These are phyloP conservation scores for Rhypophila decipiens DNA, from an alignment of 495 filamentous ascomycete species.

Conservation along the genomic window DNA sequence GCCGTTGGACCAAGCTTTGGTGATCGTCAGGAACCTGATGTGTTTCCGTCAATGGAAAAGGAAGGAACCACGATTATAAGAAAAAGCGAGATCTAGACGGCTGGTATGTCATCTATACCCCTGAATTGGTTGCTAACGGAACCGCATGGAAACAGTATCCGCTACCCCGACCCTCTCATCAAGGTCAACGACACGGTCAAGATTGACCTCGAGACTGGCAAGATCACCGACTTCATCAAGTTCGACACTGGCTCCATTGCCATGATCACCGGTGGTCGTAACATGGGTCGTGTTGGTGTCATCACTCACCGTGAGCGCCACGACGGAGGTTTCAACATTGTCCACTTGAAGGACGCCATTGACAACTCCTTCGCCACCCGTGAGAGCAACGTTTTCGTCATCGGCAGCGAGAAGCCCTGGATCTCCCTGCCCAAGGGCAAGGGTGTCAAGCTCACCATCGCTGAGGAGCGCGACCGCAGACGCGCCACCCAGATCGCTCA, in stretches of 20 bases:
- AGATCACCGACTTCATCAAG: slow-evolving; percentile 90
- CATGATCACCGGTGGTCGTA: slow-evolving; percentile 98
- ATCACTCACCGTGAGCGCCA: slow-evolving; percentile 99
- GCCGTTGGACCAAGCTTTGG: slow-evolving; percentile 99
- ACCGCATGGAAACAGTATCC: slow-evolving; percentile 59
- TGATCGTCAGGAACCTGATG: slow-evolving; percentile 50
- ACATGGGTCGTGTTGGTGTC: slow-evolving; percentile 99
- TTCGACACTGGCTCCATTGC: slow-evolving; percentile 97
- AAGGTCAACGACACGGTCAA: slow-evolving; percentile 99
- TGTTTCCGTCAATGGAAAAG: too few relatives aligned
- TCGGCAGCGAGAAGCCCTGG: slow-evolving; percentile 97
- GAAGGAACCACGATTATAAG: slow-evolving; percentile 4
- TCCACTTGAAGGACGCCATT: slow-evolving; percentile 98
- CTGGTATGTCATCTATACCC: slow-evolving; percentile 37
- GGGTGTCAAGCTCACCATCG: slow-evolving; percentile 98
- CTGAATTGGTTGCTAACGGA: slow-evolving; percentile 33
- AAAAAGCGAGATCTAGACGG: slow-evolving; percentile 29
- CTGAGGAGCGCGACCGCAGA: slow-evolving; percentile 95
- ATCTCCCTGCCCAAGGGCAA: slow-evolving; percentile 98
- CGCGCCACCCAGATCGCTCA: slow-evolving; percentile 71
- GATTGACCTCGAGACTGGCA: slow-evolving; percentile 93
- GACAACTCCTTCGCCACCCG: slow-evolving; percentile 99
- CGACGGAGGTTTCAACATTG: slow-evolving; percentile 99
- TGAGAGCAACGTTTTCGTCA: slow-evolving; percentile 97
- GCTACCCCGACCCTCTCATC: slow-evolving; percentile 95